Evolutionary conservation across 2,329 filamentous ascomycete species (phyloP), one percentile per base, ranked within the genome.

Genomic region (Botrytis porri): DNA sequence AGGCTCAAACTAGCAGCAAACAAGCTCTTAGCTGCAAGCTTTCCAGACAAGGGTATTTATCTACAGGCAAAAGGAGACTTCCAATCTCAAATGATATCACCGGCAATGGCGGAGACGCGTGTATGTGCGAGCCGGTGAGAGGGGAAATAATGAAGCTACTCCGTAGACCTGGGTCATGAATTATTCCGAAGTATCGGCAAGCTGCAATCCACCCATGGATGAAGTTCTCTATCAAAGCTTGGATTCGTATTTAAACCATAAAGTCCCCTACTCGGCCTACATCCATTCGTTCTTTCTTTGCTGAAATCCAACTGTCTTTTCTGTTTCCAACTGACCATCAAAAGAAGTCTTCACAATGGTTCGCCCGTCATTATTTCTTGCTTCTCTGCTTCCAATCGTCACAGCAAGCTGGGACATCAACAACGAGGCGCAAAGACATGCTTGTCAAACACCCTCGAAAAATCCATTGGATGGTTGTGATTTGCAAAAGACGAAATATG

Each of bases 391-490:
- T 70, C 6, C 74, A 7, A 18, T 75, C 1, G 75, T 70, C 22
- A 66, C 71, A 25, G 77, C 75, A 3, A 32, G n/a, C 20, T 80
- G 77, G 78, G 73, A 77, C 70, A 78, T 79, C 51, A 71, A 71
- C 43, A 78, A 73, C 74, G 62, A 72, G 0, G 72, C 71, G 71
- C 65, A 79, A 72, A 75, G 77, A 20, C 66, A 71, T 65, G 69
- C 41, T 25, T 79, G 78, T 66, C 78, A 80, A 61, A 67, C 67
- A 8, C 43, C 69, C 12, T 74, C 73, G 1, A 62, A 54, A 20
- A 74, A 77, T 73, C 77, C 78, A n/a, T 64, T 79, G 41, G 72
- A 75, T 8, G 78, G 78, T 3, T 80, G 78, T 72, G 77, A 79
- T 74, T 29, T 37, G 18, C 16, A 73, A 25, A 65, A 63, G 45